Evolutionary conservation across 1,139 yeast species (phyloP).

Genomic region (Pichia inconspicua): DNA sequence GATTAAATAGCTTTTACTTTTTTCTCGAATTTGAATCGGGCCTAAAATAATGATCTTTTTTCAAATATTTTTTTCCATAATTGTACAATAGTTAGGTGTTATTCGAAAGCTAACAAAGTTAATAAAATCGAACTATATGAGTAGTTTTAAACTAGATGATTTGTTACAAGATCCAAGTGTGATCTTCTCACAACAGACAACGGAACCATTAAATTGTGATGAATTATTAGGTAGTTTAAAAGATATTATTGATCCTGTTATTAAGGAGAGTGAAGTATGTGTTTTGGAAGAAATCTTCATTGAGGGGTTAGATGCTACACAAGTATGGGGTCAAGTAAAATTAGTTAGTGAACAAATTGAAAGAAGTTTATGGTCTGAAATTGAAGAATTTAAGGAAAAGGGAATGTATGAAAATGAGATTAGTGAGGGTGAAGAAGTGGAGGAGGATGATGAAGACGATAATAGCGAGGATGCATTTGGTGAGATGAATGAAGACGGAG

Average conservation of each 20-base stretch:
- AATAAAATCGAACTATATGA: not conserved
- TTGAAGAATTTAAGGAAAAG: conserved; percentile 34
- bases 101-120: too few species aligned
- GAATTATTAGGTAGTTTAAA: conserved; percentile 9
- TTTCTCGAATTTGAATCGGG: too few species aligned
- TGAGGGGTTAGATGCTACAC: conserved; percentile 84
- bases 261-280: conserved; percentile 6
- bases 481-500: conserved; percentile 21
- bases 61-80: not conserved
- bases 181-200: conserved; percentile 2
- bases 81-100: too few species aligned
- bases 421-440: conserved; percentile 21
- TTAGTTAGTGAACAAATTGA: conserved; percentile 69
- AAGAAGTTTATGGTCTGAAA: conserved; percentile 41
- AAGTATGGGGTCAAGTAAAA: conserved; percentile 90
- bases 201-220: conserved; percentile 7
- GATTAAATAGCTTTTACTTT: too few species aligned
- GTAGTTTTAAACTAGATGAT: conserved; percentile 2
- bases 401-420: conserved; percentile 26
- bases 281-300: conserved; percentile 66
- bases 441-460: conserved; percentile 24
- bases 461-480: conserved; percentile 26
- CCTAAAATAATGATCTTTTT: too few species aligned
- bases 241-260: conserved; percentile 12
- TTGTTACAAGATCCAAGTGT: conserved; percentile 11